Evolutionary conservation across 192 early-diverging fungal genomes (phyloP).

Genomic region (Coemansia sp.): DNA sequence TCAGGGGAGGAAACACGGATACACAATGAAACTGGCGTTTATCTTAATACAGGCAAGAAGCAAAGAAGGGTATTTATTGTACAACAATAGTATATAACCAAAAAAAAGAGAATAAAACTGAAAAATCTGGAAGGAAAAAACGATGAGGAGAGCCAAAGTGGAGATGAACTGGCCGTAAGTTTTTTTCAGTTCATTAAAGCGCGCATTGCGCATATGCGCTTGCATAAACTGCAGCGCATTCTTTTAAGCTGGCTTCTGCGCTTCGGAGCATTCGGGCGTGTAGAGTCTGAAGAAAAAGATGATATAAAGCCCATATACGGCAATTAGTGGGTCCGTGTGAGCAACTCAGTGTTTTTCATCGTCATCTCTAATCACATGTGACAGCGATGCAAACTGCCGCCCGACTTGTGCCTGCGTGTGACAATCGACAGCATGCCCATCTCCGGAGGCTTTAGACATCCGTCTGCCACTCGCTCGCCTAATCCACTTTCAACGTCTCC

Average conservation of each 20-base stretch:
- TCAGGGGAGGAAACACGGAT: neutral
- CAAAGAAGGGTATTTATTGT: neutral
- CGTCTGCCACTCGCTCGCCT: no score
- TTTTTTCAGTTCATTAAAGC: no score
- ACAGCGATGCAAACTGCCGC: neutral
- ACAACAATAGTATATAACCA: no score
- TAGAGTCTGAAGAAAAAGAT: neutral
- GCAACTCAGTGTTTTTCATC: neutral
- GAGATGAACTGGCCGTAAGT: no score
- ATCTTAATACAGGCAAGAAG: neutral
- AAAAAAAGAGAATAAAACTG: neutral
- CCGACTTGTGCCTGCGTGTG: no score
- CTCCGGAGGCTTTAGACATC: no score
- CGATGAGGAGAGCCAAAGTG: conserved; percentile 12
- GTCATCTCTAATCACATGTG: neutral
- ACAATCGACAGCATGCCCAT: no score
- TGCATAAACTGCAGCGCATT: no score
- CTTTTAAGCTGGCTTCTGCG: no score
- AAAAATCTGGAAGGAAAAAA: neutral
- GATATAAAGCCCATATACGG: neutral
- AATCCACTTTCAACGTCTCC: no score
- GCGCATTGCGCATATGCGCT: neutral
- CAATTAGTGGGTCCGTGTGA: neutral
- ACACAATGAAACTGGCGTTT: neutral
- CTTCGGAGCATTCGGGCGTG: neutral